Evolutionary conservation across 352 stramenopile genomes (phyloP), one percentile per base, ranked within the genome.

Genomic region (Pythium diclinum): DNA sequence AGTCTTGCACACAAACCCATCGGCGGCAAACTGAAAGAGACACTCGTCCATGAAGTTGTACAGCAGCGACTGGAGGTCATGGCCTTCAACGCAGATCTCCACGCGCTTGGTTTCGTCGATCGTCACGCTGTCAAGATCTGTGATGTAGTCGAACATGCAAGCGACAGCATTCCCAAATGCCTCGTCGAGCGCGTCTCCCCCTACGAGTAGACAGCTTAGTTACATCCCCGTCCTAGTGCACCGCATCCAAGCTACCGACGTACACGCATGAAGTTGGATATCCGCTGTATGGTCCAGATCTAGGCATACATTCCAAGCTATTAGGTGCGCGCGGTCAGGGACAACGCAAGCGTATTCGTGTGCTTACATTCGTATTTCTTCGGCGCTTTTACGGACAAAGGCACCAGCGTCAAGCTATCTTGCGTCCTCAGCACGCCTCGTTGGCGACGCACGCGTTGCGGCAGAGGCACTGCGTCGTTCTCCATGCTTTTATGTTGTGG

Each of bases 221-320:
- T 32, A n/a, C 6, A 3, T 21, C 7, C 19, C 32, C n/a, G 14
- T 30, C 36, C 13, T 6, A 17, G 42, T 16, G 9, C 34, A 63
- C 17, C 57, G 21, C 10, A 36, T 11, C 11, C 19, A 10, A n/a
- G 10, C 23, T 34, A 3, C 28, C 2, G 1, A 55, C 48, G 4
- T 55, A 56, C 66, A 91, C 13, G 78, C 63, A 59, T 94, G 85
- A n/a, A 92, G 75, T 38, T 92, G 78, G 38, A 94, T 75, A 65
- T 92, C 83, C 30, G 85, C 85, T 25, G 85, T 91, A 68, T 92
- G 85, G 57, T 91, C 73, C 8, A 94, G 64, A 63, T 91, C 83
- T 83, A 55, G 19, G 6, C 9, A 49, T 11, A 42, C 10, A 6
- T 3, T 6, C 9, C 42, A 11, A 28, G 25, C 25, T 13, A 13